phyloP scores from a whole-genome alignment of 768 basidiomycete genomes.

The Lactarius quietus region DNA sequence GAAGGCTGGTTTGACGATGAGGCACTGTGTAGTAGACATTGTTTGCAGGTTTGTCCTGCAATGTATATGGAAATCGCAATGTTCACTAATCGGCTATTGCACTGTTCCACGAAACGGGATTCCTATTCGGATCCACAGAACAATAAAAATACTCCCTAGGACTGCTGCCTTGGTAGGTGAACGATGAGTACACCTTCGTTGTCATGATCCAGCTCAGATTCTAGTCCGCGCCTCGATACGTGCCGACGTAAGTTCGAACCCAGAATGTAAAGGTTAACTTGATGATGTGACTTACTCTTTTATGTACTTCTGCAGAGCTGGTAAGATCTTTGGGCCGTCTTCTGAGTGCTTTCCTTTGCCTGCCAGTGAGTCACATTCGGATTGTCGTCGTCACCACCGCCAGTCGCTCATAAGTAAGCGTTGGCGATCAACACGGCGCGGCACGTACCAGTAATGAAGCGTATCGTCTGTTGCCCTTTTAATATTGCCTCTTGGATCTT shows the following conservation, averaged over 20 bases:
- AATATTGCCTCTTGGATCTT: not conserved
- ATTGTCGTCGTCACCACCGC: not conserved
- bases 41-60: no score
- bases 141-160: not conserved
- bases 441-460: conserved; percentile 1
- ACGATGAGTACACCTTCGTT: not conserved
- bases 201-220: conserved; percentile 1
- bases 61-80: not conserved
- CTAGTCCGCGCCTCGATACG: not conserved
- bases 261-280: not conserved
- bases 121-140: not conserved
- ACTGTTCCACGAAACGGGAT: not conserved
- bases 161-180: not conserved
- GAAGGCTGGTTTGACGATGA: no score
- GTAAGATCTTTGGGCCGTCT: not conserved
- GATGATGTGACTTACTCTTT: not conserved
- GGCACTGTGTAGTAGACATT: no score
- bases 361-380: not conserved
- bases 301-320: not conserved
- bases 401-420: not conserved
- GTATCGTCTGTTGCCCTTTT: not conserved
- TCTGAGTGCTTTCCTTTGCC: not conserved
- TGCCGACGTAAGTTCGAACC: not conserved
- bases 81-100: not conserved
- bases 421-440: not conserved